These are phyloP conservation scores for Naematelia aurantialba DNA, from an alignment of 768 basidiomycete species.

Conservation along the genomic window DNA sequence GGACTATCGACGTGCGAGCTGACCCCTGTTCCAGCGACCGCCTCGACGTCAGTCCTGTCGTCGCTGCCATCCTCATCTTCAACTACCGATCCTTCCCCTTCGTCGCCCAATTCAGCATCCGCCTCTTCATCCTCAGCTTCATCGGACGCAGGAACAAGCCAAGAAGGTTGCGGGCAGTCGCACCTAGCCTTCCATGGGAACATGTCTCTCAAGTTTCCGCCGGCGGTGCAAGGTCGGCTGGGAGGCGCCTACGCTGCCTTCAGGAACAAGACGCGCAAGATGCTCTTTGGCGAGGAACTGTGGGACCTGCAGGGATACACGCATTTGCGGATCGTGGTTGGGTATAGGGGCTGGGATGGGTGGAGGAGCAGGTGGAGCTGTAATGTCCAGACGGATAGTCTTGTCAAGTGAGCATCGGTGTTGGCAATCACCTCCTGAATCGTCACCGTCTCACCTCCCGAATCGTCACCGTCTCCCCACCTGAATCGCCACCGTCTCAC, in stretches of 20 bases:
- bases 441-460: too few species aligned
- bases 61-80: too few species aligned
- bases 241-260: slow-evolving; percentile 88
- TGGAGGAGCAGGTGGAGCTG: slow-evolving; percentile 84
- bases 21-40: slow-evolving; percentile 18
- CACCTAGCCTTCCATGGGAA: slow-evolving; percentile 71
- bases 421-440: not conserved
- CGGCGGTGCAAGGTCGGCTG: slow-evolving; percentile 65
- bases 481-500: too few species aligned
- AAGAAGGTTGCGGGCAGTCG: slow-evolving; percentile 5
- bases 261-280: slow-evolving; percentile 74
- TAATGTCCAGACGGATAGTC: slow-evolving; percentile 84
- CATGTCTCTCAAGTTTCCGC: slow-evolving; percentile 65
- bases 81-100: too few species aligned
- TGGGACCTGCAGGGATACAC: slow-evolving; percentile 80
- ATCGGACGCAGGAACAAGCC: not conserved
- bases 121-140: slow-evolving; percentile 10
- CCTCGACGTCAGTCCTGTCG: not conserved
- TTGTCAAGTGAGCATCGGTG: slow-evolving; percentile 39
- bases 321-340: slow-evolving; percentile 75
- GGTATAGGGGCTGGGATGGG: slow-evolving; percentile 69
- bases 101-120: too few species aligned
- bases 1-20: slow-evolving; percentile 53
- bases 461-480: too few species aligned
- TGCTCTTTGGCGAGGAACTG: slow-evolving; percentile 76